Evolutionary conservation across 1,284 basidiomycete genomes (phyloP), one percentile per base, ranked within the genome.

Genomic region (Marasmius fiardii): DNA sequence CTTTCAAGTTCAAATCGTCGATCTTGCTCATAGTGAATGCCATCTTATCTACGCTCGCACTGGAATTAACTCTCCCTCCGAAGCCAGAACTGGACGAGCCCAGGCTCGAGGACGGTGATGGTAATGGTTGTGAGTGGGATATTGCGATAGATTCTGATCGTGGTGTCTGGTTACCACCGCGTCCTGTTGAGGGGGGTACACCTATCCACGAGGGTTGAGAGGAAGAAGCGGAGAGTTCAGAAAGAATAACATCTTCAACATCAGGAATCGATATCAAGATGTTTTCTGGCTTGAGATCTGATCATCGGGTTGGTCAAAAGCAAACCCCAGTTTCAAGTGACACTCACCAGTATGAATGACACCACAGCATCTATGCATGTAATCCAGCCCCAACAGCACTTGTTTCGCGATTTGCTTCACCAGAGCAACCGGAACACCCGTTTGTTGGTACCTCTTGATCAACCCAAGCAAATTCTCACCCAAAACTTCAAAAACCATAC

Each of bases 401-500:
- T 98, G 96, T 71, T 98, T 98, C 41, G 95, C 93, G 66, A 99
- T 98, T 72, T 99, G 96, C 68, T 90, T 92, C 63, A 98, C 95
- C 64, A 99, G 81, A 59, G 82, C 88, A 75, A 95, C 92, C 2
- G 97, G 95, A 1, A 99, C 95, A 60, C 97, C 96, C 64, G 93
- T 92, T 71, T 90, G 90, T 74, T 92, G 88, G 74, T 98, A 93
- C 20, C 96, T 86, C 74, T 97, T 98, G 82, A 98, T 98, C 64
- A 99, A 83, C 2, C 95, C 95, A 0, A 99, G 83, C n/a, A 99
- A 77, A 69, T 98, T 98, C 76, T 99, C 97, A 56, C 97, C 96
- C 10, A 99, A 83, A 34, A 99, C 97, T 73, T 99, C 96, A 68
- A 98, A 98, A 16, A 99, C 96, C 96, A 99, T 99, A 81, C 97